Percentiles rank a stretch among this genome's conserved stretches.
Conservation (phyloP, 306 rosid genomes). For the Vigna reflexopilosa region DNA sequence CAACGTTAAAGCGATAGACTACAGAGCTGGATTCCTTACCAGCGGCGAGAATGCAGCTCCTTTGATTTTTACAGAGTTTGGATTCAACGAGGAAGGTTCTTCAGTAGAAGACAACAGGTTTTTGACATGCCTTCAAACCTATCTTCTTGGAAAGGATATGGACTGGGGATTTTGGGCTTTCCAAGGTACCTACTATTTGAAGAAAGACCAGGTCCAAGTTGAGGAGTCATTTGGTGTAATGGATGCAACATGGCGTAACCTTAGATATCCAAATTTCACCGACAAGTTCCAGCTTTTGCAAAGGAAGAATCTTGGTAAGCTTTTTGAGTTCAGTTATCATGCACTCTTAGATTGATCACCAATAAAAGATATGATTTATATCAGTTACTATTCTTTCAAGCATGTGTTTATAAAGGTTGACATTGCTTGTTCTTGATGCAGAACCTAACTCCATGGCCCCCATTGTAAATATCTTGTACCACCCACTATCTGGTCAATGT, state of each 20-base stretch:
- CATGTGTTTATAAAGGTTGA: too few species aligned
- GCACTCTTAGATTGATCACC: background rate
- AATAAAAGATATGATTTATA: too few species aligned
- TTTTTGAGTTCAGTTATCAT: background rate
- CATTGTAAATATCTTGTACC: conserved; percentile 44
- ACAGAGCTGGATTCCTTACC: conserved; percentile 56
- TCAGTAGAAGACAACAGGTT: conserved; percentile 48
- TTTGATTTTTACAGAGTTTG: conserved; percentile 61
- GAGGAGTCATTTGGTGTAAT: conserved; percentile 63
- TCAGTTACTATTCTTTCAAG: too few species aligned
- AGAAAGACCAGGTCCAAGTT: conserved; percentile 37
- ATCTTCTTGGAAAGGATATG: conserved; percentile 60
- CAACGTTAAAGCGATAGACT: conserved; percentile 38
- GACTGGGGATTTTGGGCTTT: conserved; percentile 74
- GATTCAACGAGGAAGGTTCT: conserved; percentile 47
- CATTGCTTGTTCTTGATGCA: conserved; percentile 27
- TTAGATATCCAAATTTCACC: conserved; percentile 49
- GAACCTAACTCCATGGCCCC: conserved; percentile 56
- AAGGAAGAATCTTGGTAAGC: conserved; percentile 53
- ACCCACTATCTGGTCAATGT: conserved; percentile 56
- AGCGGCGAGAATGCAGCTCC: conserved; percentile 48
- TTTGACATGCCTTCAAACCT: conserved; percentile 65
- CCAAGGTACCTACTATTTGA: conserved; percentile 57
- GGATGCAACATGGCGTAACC: conserved; percentile 49
- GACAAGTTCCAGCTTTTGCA: conserved; percentile 52